Evolutionary conservation across 2,329 filamentous ascomycete species (phyloP), one percentile per base, ranked within the genome.

Genomic region (Colletotrichum acutatum): DNA sequence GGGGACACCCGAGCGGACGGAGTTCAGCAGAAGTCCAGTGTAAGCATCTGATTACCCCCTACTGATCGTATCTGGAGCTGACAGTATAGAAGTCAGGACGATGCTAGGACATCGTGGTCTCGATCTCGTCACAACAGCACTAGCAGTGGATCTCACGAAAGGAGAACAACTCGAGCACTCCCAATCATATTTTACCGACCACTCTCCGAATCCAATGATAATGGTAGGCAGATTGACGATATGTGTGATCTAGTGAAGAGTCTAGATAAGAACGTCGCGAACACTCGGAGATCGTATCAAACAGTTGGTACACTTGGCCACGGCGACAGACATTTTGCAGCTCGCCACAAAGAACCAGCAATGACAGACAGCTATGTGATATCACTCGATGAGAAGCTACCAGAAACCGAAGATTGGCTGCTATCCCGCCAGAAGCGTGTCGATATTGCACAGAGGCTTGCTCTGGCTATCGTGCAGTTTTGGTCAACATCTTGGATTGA

Each of bases 401-500:
- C 42, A 2, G 32, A 53, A 22, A 4, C 46, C 9, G 46, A 32
- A 8, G 24, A 53, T 5, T 65, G 56, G 66, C 28, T 12, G 16
- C 14, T 68, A 6, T 37, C 57, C n/a, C 37, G 28, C 6, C 57
- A 52, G 16, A 56, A 62, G 32, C 66, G 66, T 4, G 46, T 37
- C 26, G 66, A 68, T 7, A 68, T 68, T 11, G 66, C 66, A 5
- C 66, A 68, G 28, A 68, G 37, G 9, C 66, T 68, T 9, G 66
- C 66, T 7, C 54, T 61, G 6, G 57, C 66, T 4, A 59, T 68
- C 7, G 42, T 68, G 12, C 66, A 68, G 30, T 68, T 68, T 30
- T 68, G 57, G 57, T 37, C 66, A 7, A 68, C 66, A 5, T 5
- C 57, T 12, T 68, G 66, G 66, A 68, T 68, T n/a, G 66, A 59